Evolutionary conservation across 371 early-diverging fungal genomes (phyloP).

Genomic region (Mucor sp.): DNA sequence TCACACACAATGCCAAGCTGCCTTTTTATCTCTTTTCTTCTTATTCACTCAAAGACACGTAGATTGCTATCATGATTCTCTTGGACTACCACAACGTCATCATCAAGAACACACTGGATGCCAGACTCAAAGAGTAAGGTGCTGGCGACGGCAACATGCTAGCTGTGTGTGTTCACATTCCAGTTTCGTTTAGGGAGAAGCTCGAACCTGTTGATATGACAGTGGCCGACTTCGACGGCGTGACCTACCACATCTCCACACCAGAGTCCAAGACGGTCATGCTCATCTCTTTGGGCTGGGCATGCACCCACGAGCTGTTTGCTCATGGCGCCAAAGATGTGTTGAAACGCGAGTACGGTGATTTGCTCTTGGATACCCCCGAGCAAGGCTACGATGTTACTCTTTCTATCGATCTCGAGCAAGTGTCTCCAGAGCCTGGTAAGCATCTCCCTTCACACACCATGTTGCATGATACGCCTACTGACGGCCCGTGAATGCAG

Average conservation of each 20-base stretch:
- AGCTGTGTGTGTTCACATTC: conserved; percentile 4
- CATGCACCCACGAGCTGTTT: conserved; percentile 79
- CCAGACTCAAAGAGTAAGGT: conserved; percentile 60
- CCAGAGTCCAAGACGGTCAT: conserved; percentile 72
- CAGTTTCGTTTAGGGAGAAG: conserved; percentile 59
- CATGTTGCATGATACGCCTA: neutral
- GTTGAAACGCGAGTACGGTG: conserved; percentile 81
- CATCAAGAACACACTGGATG: conserved; percentile 60
- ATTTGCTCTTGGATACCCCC: conserved; percentile 59
- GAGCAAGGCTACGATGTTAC: conserved; percentile 86
- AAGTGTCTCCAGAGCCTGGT: conserved; percentile 74
- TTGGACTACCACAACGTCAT: conserved; percentile 73
- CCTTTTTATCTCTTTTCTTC: neutral
- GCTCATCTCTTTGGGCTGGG: conserved; percentile 81
- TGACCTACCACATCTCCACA: conserved; percentile 83
- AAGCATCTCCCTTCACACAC: neutral
- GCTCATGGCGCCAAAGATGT: conserved; percentile 81
- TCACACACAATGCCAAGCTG: conserved; percentile 2
- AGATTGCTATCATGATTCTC: conserved; percentile 58
- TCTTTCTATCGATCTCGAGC: conserved; percentile 79
- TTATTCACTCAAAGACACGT: neutral
- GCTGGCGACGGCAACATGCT: neutral
- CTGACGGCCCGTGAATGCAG: conserved; percentile 8
- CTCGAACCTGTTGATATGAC: conserved; percentile 82
- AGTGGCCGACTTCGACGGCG: conserved; percentile 96